Evolutionary conservation across 2,329 filamentous ascomycete species (phyloP), one percentile per base, ranked within the genome.

Genomic region (Trichoderma aggressivum): DNA sequence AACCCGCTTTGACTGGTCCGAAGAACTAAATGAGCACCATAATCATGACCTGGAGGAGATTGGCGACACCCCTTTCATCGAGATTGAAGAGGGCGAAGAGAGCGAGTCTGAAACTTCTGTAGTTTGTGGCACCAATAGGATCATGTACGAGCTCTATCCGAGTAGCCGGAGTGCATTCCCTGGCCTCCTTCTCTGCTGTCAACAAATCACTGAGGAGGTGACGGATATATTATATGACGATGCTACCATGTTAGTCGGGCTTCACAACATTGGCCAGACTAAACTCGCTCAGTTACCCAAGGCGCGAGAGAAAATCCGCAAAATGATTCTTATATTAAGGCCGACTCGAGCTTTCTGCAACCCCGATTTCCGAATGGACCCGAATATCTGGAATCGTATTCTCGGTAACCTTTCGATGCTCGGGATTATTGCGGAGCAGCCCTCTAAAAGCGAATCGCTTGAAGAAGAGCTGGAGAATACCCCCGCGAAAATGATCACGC

Each of bases 371-470:
- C 43, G n/a, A n/a, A 50, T 50, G 43, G 43, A 21, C 43, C 43
- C 43, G 43, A 21, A 12, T 12, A 21, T 50, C 3, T 50, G 43
- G 43, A 3, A 50, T 12, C 21, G n/a, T 50, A 50, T 50, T 21
- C 43, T 50, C 12, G n/a, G 43, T 12, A 50, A 50, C n/a, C 18
- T 50, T 50, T 50, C 43, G 43, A 21, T 21, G 1, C 18, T 50
- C 18, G 43, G 43, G 5, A 21, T 50, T 11, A 21, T 50, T 21
- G n/a, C 43, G 43, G 43, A 50, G 43, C 43, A 50, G 43, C 43
- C 43, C n/a, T 12, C n/a, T 12, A n/a, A 5, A 21, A 11, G 1
- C 0, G n/a, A 50, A 21, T 21, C 0, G n/a, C n/a, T 10, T 3
- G n/a, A 50, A 50, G 10, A 50, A 50, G 43, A 50, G n/a, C n/a